Conservation (phyloP, 805 yeast genomes). For the Candida pseudofarinosa region DNA sequence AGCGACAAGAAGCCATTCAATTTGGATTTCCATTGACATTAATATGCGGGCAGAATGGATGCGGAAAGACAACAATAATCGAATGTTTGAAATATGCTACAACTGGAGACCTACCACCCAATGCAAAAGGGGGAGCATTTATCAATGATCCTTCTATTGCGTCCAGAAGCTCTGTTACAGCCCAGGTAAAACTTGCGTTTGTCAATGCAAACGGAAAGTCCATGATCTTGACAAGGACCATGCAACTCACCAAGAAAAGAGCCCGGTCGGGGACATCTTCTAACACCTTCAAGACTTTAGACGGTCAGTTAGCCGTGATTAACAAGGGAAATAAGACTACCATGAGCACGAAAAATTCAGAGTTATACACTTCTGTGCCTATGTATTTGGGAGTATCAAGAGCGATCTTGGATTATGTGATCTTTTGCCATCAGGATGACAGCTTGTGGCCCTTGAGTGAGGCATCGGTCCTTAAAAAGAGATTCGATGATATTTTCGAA, state of each 20-base stretch:
- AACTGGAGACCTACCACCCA: slow-evolving; percentile 95
- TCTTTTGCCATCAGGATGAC: slow-evolving; percentile 97
- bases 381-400: slow-evolving; percentile 80
- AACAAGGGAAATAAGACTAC: slow-evolving; percentile 67
- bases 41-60: slow-evolving; percentile 93
- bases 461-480: slow-evolving; percentile 80
- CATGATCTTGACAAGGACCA: slow-evolving; percentile 83
- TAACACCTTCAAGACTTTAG: slow-evolving; percentile 79
- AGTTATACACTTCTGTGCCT: slow-evolving; percentile 79
- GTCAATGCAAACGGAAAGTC: slow-evolving; percentile 64
- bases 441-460: slow-evolving; percentile 95
- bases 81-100: slow-evolving; percentile 93
- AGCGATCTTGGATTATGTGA: slow-evolving; percentile 85
- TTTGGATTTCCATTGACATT: slow-evolving; percentile 88
- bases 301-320: slow-evolving; percentile 75
- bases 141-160: slow-evolving; percentile 85
- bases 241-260: slow-evolving; percentile 66
- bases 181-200: slow-evolving; percentile 88
- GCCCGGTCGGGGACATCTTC: slow-evolving; percentile 32
- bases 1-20: slow-evolving; percentile 77
- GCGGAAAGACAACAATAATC: slow-evolving; percentile 94
- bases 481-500: slow-evolving; percentile 95
- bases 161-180: slow-evolving; percentile 73
- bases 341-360: slow-evolving; percentile 76
- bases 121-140: slow-evolving; percentile 93